Conservation (phyloP, 2,329 filamentous ascomycete genomes). For the Xylariaceae sp. region DNA sequence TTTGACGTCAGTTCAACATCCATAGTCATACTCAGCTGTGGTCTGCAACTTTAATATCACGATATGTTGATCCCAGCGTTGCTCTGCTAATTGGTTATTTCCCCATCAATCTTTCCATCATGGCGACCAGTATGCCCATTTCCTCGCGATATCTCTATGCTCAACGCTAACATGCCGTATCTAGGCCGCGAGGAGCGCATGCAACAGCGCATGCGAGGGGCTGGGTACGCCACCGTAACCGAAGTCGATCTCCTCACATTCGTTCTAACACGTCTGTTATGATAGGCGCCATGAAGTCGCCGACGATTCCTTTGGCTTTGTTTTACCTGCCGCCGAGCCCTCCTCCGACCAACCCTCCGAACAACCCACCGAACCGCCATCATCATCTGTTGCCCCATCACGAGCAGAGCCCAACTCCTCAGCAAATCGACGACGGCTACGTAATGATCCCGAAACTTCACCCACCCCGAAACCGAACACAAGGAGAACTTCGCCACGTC, state of each 20-base stretch:
- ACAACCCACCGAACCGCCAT: too few relatives aligned
- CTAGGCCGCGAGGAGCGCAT: constrained; percentile 59
- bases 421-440: constrained; percentile 44
- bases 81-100: too few relatives aligned
- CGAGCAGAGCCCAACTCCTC: constrained; percentile 47
- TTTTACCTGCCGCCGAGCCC: constrained; percentile 38
- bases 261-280: constrained; percentile 8
- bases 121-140: constrained; percentile 35
- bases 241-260: background rate
- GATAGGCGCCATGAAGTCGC: constrained; percentile 54
- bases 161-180: constrained; percentile 11
- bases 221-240: constrained; percentile 48
- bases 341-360: constrained; percentile 20
- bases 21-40: too few relatives aligned
- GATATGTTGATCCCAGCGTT: too few relatives aligned
- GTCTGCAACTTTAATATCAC: too few relatives aligned
- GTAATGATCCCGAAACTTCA: constrained; percentile 19
- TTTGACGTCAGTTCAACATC: too few relatives aligned
- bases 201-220: constrained; percentile 63
- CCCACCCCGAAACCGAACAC: constrained; percentile 22
- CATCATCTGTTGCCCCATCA: constrained; percentile 22
- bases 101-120: constrained; percentile 9
- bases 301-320: constrained; percentile 58
- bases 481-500: constrained; percentile 15
- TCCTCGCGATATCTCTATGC: background rate